Conservation (phyloP, 1,284 basidiomycete species). For the Tilletia setariae region DNA sequence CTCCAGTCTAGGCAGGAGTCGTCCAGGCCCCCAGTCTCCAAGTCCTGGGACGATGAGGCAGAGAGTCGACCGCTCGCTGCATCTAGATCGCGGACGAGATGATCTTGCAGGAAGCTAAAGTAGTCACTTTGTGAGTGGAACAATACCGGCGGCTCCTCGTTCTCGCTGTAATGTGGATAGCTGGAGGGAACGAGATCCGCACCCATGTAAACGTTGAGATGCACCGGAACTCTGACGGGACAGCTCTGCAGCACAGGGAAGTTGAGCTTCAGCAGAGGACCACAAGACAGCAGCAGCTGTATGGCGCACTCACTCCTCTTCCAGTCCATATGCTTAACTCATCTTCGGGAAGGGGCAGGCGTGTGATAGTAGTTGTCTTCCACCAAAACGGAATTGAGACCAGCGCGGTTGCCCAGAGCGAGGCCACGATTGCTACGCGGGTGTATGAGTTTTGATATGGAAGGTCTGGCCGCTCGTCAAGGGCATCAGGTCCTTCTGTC, state of each 20-base stretch:
- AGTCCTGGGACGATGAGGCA: not conserved
- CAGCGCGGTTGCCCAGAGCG: constrained; percentile 34
- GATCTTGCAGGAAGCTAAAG: not conserved
- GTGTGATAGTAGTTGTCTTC: constrained; percentile 37
- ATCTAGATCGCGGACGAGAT: not conserved
- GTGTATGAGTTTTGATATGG: constrained; percentile 31
- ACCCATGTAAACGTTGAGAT: not conserved
- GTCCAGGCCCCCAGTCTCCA: not conserved
- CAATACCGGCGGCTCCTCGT: not conserved
- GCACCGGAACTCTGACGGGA: not conserved
- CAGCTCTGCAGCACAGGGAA: constrained; percentile 3
- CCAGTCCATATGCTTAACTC: constrained; percentile 24
- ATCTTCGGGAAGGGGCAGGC: constrained; percentile 35
- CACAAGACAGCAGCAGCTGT: not conserved
- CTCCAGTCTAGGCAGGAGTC: constrained; percentile 3
- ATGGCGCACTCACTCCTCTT: not conserved
- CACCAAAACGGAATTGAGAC: constrained; percentile 42
- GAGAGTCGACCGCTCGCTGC: not conserved
- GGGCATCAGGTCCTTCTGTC: too few relatives aligned
- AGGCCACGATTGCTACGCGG: constrained; percentile 27
- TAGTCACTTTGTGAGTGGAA: not conserved
- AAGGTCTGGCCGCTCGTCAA: constrained; percentile 5
- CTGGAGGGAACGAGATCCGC: not conserved
- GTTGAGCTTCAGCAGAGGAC: not conserved
- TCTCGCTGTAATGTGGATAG: not conserved